Percentiles rank a stretch among this genome's conserved stretches.
phyloP scores from a whole-genome alignment of 1,284 basidiomycete genomes.

The Cystobasidiaceae sp. region DNA sequence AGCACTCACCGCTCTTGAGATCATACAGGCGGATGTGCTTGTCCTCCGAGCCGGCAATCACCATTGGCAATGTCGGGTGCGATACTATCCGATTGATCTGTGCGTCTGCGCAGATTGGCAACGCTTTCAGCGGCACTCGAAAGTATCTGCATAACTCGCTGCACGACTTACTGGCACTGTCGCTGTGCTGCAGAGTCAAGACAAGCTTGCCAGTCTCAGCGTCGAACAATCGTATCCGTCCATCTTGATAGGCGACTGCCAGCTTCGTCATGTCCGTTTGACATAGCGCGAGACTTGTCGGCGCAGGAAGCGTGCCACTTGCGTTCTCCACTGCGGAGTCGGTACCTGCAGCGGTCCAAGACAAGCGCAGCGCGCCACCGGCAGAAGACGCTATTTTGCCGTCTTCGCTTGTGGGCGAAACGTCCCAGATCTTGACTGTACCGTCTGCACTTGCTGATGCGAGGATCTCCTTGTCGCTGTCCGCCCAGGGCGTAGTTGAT shows the following conservation, averaged over 20 bases:
- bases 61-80: slow-evolving; percentile 81
- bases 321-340: slow-evolving; percentile 51
- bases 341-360: slow-evolving; percentile 47
- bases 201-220: slow-evolving; percentile 78
- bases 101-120: slow-evolving; percentile 62
- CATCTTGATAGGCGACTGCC: slow-evolving; percentile 79
- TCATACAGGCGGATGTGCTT: slow-evolving; percentile 88
- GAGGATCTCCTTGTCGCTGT: slow-evolving; percentile 63
- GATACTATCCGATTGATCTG: slow-evolving; percentile 87
- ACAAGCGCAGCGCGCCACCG: slow-evolving; percentile 58
- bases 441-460: slow-evolving; percentile 89
- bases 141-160: too few species aligned
- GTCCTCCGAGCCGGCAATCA: slow-evolving; percentile 90
- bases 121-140: slow-evolving; percentile 67
- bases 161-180: too few species aligned
- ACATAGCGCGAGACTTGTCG: slow-evolving; percentile 72
- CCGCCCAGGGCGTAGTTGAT: slow-evolving; percentile 52
- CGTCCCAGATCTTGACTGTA: slow-evolving; percentile 85
- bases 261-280: slow-evolving; percentile 55
- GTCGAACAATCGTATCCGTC: slow-evolving; percentile 83
- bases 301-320: slow-evolving; percentile 50
- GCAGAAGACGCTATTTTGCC: slow-evolving; percentile 43
- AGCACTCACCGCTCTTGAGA: slow-evolving; percentile 62
- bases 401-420: slow-evolving; percentile 1
- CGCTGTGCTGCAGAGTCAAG: slow-evolving; percentile 58